A percentile compares a stretch with the other conserved stretches of the same genome.
phyloP scores from a whole-genome alignment of 2,329 filamentous ascomycete species.

The Aspergillus intermedius region DNA sequence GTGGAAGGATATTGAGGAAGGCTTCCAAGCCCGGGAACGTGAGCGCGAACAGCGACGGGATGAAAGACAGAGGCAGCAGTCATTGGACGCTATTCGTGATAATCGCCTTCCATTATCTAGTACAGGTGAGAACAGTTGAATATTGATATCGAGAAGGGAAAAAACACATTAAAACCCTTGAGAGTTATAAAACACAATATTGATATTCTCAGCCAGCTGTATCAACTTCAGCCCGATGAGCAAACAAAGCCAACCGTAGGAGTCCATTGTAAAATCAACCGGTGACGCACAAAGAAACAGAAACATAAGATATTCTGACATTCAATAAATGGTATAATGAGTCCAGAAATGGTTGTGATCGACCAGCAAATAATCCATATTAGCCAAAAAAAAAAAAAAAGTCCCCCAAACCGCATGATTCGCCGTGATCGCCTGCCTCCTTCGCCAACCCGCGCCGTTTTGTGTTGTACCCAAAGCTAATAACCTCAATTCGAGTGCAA shows the following conservation, averaged over 20 bases:
- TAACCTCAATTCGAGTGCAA: constrained; percentile 9
- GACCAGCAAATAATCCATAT: constrained; percentile 4
- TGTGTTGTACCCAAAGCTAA: constrained; percentile 24
- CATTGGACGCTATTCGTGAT: background rate
- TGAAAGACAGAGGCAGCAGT: constrained; percentile 9
- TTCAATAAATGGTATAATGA: constrained; percentile 9
- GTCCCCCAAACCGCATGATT: constrained; percentile 16
- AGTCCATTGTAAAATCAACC: background rate
- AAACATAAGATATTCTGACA: constrained; percentile 2
- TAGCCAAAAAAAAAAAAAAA: constrained; percentile 5
- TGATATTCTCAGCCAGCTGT: background rate
- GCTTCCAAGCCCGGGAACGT: constrained; percentile 44
- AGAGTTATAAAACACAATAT: too few relatives aligned
- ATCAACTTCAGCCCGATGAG: background rate
- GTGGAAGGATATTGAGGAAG: constrained; percentile 39
- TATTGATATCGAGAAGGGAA: too few relatives aligned
- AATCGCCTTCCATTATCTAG: background rate
- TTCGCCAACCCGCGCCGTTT: constrained; percentile 25
- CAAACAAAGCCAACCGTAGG: background rate
- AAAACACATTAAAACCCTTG: too few relatives aligned
- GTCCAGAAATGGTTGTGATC: constrained; percentile 1
- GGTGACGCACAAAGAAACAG: background rate
- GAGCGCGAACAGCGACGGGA: constrained; percentile 51
- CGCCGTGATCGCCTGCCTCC: constrained; percentile 20
- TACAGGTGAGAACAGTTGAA: too few relatives aligned